Evolutionary conservation across 345 rosid genomes (phyloP), one percentile per base, ranked within the genome.

Genomic region (Bruguiera gymnorhiza): DNA sequence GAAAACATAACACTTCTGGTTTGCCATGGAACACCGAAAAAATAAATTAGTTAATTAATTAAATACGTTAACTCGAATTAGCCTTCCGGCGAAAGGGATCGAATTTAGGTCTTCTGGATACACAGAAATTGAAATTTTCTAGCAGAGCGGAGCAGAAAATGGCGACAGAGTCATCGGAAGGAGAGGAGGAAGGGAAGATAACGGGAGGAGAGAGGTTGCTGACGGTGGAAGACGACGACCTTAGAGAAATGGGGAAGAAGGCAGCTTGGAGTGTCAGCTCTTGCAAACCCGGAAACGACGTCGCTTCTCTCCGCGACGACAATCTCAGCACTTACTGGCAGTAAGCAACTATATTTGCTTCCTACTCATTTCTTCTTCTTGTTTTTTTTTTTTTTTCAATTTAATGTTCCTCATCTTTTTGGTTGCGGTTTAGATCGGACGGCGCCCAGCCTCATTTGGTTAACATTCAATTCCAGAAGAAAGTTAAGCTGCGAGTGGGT

Each of bases 201-300:
- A 83, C 76, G 6, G 92, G 96, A 65, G 96, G 96, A 43, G 80
- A 82, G 57, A 84, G 81, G 55, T 81, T 79, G 43, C 78, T 91
- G 39, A 72, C 63, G 0, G 80, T 89, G 50, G 50, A 43, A 2
- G 96, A 94, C n/a, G 97, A 89, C 0, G 96, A 88, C 76, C 88
- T 89, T 10, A 73, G 96, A 79, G 98, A 94, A 75, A 83, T 91
- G 90, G 89, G 96, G 0, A 91, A 87, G 63, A 94, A 91, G 58
- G 98, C 97, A 30, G 91, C 92, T 65, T 94, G 98, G 98, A 91
- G 93, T 57, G 97, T 92, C 21, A 96, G 98, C 86, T 96, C 97
- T 62, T 92, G 97, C 81, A 92, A 96, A 82, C 87, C 94, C 3
- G 95, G 98, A 31, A 92, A 96, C 73, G 90, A 93, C 60, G 96